Conservation (phyloP, 2,329 filamentous ascomycete species). For the Claviceps sp. region DNA sequence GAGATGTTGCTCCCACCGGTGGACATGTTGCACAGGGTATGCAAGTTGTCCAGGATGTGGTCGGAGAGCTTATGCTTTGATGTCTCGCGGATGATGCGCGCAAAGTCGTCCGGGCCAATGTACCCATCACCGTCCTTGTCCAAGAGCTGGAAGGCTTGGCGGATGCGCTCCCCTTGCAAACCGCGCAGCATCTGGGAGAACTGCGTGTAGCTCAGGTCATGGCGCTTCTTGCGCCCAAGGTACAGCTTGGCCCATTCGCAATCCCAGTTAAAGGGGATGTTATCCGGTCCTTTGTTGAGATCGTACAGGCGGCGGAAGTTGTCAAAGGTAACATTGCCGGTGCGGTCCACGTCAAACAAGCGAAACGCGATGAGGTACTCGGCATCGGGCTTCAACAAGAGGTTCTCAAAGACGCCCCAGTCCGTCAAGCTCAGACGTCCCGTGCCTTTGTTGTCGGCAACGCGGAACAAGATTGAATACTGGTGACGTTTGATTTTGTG, state of each 20-base stretch:
- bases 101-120: conserved; percentile 91
- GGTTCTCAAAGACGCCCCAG: conserved; percentile 88
- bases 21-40: conserved; percentile 90
- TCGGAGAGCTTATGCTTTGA: conserved; percentile 94
- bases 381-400: conserved; percentile 85
- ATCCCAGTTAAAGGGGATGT: conserved; percentile 91
- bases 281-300: conserved; percentile 71
- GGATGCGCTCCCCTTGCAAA: conserved; percentile 86
- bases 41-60: conserved; percentile 80
- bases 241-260: conserved; percentile 95
- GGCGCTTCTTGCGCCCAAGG: conserved; percentile 74
- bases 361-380: conserved; percentile 99
- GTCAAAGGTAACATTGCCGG: conserved; percentile 78
- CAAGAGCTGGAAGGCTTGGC: conserved; percentile 86
- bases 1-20: conserved; percentile 75
- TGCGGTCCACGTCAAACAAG: conserved; percentile 78
- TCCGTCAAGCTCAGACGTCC: conserved; percentile 70
- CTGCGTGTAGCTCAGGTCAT: conserved; percentile 87
- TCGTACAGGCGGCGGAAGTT: conserved; percentile 78
- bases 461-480: conserved; percentile 82
- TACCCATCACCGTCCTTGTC: conserved; percentile 88
- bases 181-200: conserved; percentile 97
- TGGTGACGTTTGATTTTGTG: conserved; percentile 97
- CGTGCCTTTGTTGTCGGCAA: conserved; percentile 66
- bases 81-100: conserved; percentile 89